Base-by-base conservation (phyloP, 441 rosid species). In the Biscutella laevigata region DNA sequence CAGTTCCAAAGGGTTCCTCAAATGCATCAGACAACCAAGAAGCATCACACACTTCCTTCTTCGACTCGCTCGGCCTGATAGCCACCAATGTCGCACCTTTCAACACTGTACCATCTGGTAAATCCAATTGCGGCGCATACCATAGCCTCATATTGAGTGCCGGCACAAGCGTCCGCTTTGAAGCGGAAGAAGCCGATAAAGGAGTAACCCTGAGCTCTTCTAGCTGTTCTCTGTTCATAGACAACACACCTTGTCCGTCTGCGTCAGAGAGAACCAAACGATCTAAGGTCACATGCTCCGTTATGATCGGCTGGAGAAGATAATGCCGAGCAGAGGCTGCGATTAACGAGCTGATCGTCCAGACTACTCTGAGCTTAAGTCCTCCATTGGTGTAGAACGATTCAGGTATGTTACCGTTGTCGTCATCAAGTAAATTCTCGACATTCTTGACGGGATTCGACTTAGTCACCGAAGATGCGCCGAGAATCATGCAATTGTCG, bases 31-130 rank as follows among this genome's bases (percentile, higher is more conserved):
- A 71, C 41, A 88, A 74, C 89, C 95, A 91, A 49, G 82, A 79
- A 13, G 71, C 74, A 68, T 85, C 95, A 3, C 74, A 64, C 3
- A 69, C 76, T 30, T 85, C 91, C 60, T 77, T 78, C 72, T 74
- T 83, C 1, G 70, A 52, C 46, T 81, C 98, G 8, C 82, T 83
- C 21, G 96, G 94, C 61, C 87, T 71, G 51, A 91, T 83, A 5
- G 96, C 96, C 44, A 88, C 96, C 78, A 88, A 65, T n/a, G 96
- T 88, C 3, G 94, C 98, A 47, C 98, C 98, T 60, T 76, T 71
- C 55, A 88, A 53, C 25, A 87, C 88, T 40, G 77, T 47, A 24
- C 95, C 95, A 62, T 82, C 72, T 0, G 88, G 86, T 71, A 91
- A 69, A 60, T 91, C 87, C 74, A 85, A 39, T 5, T 74, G 70